Evolutionary conservation across 257 asterid genomes (phyloP).

Genomic region (Catharanthus roseus): DNA sequence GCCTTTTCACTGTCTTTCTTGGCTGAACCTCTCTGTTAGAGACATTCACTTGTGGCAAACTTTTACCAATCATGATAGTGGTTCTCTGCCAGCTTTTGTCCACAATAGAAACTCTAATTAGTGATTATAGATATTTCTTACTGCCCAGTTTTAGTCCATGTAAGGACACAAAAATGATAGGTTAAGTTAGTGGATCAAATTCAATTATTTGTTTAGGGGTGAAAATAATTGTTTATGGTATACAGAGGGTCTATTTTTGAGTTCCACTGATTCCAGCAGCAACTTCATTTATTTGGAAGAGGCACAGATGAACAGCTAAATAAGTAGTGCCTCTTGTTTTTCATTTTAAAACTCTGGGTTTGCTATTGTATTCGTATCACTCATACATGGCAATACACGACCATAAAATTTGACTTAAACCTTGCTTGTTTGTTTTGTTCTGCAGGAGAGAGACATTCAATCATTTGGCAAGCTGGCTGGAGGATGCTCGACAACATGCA

Average conservation of each 20-base stretch:
- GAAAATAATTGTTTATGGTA: not conserved
- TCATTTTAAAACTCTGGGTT: not conserved
- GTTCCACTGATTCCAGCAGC: not conserved
- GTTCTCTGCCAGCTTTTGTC: not conserved
- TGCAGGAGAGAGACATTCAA: conserved; percentile 72
- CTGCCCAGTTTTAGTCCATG: not conserved
- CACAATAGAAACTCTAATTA: not conserved
- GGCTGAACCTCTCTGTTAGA: not conserved
- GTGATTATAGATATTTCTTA: not conserved
- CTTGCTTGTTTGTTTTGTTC: conserved; percentile 1
- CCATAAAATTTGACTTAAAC: not conserved
- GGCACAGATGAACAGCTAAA: not conserved
- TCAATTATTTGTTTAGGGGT: not conserved
- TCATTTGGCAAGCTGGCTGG: conserved; percentile 79
- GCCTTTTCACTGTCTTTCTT: not conserved
- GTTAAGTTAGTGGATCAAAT: not conserved
- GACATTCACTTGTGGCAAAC: not conserved
- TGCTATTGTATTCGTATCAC: not conserved
- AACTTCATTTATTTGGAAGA: conserved; percentile 5
- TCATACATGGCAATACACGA: not conserved
- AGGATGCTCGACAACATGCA: conserved; percentile 83
- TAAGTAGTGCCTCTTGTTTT: not conserved
- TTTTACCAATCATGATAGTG: not conserved
- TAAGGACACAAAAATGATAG: not conserved
- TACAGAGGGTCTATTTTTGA: not conserved